Evolutionary conservation across 179 eudicot genomes (phyloP), one percentile per base, ranked within the genome.

Genomic region (Nepenthes alata): DNA sequence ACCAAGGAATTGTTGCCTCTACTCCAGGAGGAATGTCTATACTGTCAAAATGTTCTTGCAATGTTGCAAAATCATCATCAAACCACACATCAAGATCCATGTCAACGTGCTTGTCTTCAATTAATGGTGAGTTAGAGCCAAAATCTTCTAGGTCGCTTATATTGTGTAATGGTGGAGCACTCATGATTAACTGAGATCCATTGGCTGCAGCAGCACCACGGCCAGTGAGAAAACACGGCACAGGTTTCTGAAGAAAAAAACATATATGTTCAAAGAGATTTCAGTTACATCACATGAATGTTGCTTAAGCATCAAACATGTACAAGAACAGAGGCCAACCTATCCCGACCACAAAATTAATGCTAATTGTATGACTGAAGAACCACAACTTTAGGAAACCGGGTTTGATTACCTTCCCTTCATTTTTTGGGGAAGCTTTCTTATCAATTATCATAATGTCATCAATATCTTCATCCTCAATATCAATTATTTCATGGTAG

Each of bases 41-140:
- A 66, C 70, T 68, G 70, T 90, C 97, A 68, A 89, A 89, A 69
- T 84, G 88, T 15, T 87, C 78, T 76, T 89, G 85, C 72, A 82
- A 52, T 70, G 62, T 63, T 41, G 83, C 66, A 57, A 72, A 74
- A 25, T 85, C 83, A 5, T 81, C 74, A 53, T 82, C 82, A 62
- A 55, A 57, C 12, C 55, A 39, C 44, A 49, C 58, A 70, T 73
- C 71, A 72, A 63, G 59, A 61, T 67, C 70, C 37, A 59, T 47
- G 47, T 71, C 89, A 53, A 67, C 53, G 68, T 67, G 70, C 6
- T 74, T 76, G 52, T 75, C 76, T 37, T 73, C 82, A 45, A 45
- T 64, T 61, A 67, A 25, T 45, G 71, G 59, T 9, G 68, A 59
- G 60, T 75, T 68, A 41, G 69, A 56, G 67, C 58, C 55, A 25